A percentile compares a stretch with the other conserved stretches of the same genome.
Conservation (phyloP, 495 filamentous ascomycete species). For the Hypoxylon rickii region DNA sequence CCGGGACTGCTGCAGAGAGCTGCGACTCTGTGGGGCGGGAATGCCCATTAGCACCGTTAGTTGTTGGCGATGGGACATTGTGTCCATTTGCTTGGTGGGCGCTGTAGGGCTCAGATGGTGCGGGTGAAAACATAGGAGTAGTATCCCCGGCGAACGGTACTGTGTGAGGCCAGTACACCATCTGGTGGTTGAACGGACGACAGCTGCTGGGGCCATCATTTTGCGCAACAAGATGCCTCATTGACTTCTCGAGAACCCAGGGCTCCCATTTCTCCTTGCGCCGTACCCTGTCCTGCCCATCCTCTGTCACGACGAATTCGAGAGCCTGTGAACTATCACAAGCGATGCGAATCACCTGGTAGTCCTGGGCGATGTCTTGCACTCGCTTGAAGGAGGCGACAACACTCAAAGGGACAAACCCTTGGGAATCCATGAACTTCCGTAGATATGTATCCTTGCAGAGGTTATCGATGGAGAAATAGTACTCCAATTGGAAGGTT, state of each 20-base stretch:
- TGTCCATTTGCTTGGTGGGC: conserved; percentile 42
- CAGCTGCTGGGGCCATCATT: conserved; percentile 46
- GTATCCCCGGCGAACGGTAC: conserved; percentile 37
- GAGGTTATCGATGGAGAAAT: conserved; percentile 94
- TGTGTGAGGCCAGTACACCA: conserved; percentile 23
- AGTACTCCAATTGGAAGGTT: conserved; percentile 82
- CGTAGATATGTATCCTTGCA: conserved; percentile 92
- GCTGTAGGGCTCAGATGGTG: conserved; percentile 33
- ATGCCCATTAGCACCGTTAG: conserved; percentile 48
- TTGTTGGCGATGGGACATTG: conserved; percentile 42
- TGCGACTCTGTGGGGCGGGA: conserved; percentile 54
- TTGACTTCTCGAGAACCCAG: conserved; percentile 71
- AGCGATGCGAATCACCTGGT: conserved; percentile 72
- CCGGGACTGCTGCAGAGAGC: conserved; percentile 75
- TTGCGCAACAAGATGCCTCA: conserved; percentile 46
- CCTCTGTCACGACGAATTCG: conserved; percentile 69
- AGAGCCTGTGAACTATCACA: conserved; percentile 70
- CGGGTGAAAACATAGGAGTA: conserved; percentile 42
- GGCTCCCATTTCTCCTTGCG: conserved; percentile 75
- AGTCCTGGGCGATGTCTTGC: conserved; percentile 68
- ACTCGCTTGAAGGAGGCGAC: conserved; percentile 86
- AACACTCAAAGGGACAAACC: conserved; percentile 79
- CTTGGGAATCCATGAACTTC: conserved; percentile 90
- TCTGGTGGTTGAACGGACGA: conserved; percentile 26
- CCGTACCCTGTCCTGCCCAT: conserved; percentile 81